Evolutionary conservation across 2,329 filamentous ascomycete genomes (phyloP).

Genomic region (Stachybotrys elegans): DNA sequence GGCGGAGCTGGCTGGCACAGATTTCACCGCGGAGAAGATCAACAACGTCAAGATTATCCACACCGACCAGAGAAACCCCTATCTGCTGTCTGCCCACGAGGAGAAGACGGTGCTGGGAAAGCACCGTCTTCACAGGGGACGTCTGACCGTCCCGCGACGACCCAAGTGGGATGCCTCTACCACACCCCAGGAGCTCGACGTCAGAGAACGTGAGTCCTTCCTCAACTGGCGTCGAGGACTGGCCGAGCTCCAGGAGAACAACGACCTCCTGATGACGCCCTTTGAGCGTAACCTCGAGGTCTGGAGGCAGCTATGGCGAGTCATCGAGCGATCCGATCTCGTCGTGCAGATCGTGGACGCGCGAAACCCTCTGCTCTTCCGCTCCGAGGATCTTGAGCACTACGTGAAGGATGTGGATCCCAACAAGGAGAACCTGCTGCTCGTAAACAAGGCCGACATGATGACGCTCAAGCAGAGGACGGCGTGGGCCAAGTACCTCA

Average conservation of each 20-base stretch:
- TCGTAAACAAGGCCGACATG: constrained; percentile 99
- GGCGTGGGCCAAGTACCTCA: constrained; percentile 83
- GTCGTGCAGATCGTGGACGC: constrained; percentile 98
- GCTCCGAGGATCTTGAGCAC: constrained; percentile 85
- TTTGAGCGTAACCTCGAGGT: constrained; percentile 97
- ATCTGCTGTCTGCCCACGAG: constrained; percentile 78
- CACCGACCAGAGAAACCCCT: constrained; percentile 92
- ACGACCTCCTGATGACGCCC: constrained; percentile 93
- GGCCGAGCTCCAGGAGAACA: constrained; percentile 87
- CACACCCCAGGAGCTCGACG: constrained; percentile 76
- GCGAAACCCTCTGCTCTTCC: constrained; percentile 87
- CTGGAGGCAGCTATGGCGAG: constrained; percentile 96
- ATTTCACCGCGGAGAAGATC: constrained; percentile 98
- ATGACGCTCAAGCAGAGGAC: constrained; percentile 82
- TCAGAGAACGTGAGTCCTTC: constrained; percentile 72
- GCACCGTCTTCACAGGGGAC: constrained; percentile 72
- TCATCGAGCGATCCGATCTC: constrained; percentile 93
- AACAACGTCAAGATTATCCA: constrained; percentile 99
- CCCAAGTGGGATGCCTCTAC: constrained; percentile 85
- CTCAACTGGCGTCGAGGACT: constrained; percentile 85
- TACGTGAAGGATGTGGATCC: constrained; percentile 92
- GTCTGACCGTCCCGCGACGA: constrained; percentile 82
- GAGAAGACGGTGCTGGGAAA: constrained; percentile 74
- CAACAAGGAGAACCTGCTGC: constrained; percentile 81
- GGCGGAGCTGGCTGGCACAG: constrained; percentile 93